phyloP scores from a whole-genome alignment of 768 basidiomycete species.

The Termitomyces sp. region DNA sequence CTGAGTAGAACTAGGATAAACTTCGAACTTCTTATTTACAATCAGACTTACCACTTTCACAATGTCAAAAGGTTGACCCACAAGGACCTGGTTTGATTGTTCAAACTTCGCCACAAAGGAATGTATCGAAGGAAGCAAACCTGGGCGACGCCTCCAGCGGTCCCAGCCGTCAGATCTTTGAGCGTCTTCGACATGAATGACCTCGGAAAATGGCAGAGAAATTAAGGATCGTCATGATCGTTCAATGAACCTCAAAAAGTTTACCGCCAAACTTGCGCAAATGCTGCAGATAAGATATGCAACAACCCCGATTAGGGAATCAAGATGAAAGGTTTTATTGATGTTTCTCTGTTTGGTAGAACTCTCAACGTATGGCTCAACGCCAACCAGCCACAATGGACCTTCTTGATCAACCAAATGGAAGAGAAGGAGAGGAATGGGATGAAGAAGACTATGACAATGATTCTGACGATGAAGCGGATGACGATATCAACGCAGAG shows the following conservation, averaged over 20 bases:
- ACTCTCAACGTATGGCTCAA: conserved; percentile 5
- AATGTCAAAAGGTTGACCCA: conserved; percentile 95
- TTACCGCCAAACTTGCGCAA: conserved; percentile 24
- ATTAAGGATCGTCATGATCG: conserved; percentile 5
- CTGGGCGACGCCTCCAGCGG: conserved; percentile 88
- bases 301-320: conserved; percentile 10
- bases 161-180: conserved; percentile 87
- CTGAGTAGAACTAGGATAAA: conserved; percentile 28
- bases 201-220: background rate
- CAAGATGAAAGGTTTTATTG: background rate
- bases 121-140: conserved; percentile 26
- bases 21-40: background rate
- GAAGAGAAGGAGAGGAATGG: conserved; percentile 28
- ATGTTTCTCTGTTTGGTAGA: background rate
- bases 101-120: conserved; percentile 11
- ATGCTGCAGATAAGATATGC: conserved; percentile 23
- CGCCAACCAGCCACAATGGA: conserved; percentile 1
- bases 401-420: conserved; percentile 2
- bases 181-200: conserved; percentile 54
- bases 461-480: conserved; percentile 47
- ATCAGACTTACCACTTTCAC: conserved; percentile 81
- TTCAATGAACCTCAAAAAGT: conserved; percentile 10
- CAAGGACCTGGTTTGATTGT: conserved; percentile 53
- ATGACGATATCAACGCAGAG: conserved; percentile 60
- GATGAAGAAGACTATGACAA: conserved; percentile 38